Evolutionary conservation across 1,284 basidiomycete species (phyloP).

Genomic region (Gomphus bonarii): DNA sequence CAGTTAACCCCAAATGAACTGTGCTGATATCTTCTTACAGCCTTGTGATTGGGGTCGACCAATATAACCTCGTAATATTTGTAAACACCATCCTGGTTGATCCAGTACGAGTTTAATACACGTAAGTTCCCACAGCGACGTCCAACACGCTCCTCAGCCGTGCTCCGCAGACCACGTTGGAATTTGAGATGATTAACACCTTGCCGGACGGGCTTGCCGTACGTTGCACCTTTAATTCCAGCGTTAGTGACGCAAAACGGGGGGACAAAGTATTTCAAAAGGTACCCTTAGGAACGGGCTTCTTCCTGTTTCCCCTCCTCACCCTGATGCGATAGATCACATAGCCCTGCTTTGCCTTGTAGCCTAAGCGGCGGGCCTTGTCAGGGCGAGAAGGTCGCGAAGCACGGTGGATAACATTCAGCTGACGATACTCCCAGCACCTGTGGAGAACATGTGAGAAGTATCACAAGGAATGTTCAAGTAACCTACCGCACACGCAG

Average conservation of each 20-base stretch:
- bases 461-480: neutral
- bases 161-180: constrained; percentile 88
- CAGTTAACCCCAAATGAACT: neutral
- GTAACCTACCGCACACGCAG: constrained; percentile 82
- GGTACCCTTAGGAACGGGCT: constrained; percentile 92
- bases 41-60: constrained; percentile 90
- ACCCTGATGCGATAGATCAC: constrained; percentile 98
- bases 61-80: constrained; percentile 99
- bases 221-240: constrained; percentile 72
- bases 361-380: constrained; percentile 97
- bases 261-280: neutral
- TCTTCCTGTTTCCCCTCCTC: constrained; percentile 98
- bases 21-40: constrained; percentile 41
- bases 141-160: constrained; percentile 98
- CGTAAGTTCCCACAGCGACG: constrained; percentile 93
- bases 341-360: constrained; percentile 99
- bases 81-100: constrained; percentile 99
- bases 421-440: constrained; percentile 99
- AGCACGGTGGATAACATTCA: constrained; percentile 97
- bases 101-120: constrained; percentile 98
- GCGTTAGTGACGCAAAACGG: neutral
- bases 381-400: constrained; percentile 97
- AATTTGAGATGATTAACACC: constrained; percentile 99
- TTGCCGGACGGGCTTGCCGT: constrained; percentile 98
- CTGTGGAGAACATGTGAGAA: constrained; percentile 27